Evolutionary conservation across 208 protist species (phyloP).

Genomic region (Trypanosoma platydactyli): DNA sequence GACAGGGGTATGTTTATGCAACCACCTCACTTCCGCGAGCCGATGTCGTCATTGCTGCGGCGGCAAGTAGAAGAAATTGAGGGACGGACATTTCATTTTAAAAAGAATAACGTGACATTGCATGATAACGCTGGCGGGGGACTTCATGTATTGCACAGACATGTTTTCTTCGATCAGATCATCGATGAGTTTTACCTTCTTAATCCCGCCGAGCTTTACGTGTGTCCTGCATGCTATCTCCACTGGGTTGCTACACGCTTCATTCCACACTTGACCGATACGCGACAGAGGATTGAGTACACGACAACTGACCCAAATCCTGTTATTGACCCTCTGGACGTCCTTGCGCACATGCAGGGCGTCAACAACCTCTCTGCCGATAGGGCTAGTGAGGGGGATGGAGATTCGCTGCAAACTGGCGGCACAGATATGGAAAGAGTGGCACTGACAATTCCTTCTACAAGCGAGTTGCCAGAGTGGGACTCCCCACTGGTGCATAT

Average conservation of each 20-base stretch:
- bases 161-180: slow-evolving; percentile 87
- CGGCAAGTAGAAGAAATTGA: slow-evolving; percentile 59
- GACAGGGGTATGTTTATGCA: slow-evolving; percentile 85
- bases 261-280: slow-evolving; percentile 31
- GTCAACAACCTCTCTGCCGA: background rate
- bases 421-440: slow-evolving; percentile 3
- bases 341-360: slow-evolving; percentile 58
- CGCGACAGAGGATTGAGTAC: slow-evolving; percentile 31
- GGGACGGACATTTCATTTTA: slow-evolving; percentile 68
- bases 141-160: slow-evolving; percentile 53
- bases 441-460: slow-evolving; percentile 12
- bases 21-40: slow-evolving; percentile 86
- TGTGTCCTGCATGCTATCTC: slow-evolving; percentile 79
- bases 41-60: slow-evolving; percentile 48
- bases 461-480: slow-evolving; percentile 18
- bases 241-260: slow-evolving; percentile 73
- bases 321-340: slow-evolving; percentile 75
- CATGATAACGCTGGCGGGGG: slow-evolving; percentile 15
- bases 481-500: slow-evolving; percentile 54
- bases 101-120: slow-evolving; percentile 36
- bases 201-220: slow-evolving; percentile 74
- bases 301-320: slow-evolving; percentile 34
- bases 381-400: slow-evolving; percentile 4
- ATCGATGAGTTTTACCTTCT: slow-evolving; percentile 85
- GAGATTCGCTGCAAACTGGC: background rate